Evolutionary conservation across 192 early-diverging fungal genomes (phyloP), one percentile per base, ranked within the genome.

Genomic region (Pecoramyces ruminantium): DNA sequence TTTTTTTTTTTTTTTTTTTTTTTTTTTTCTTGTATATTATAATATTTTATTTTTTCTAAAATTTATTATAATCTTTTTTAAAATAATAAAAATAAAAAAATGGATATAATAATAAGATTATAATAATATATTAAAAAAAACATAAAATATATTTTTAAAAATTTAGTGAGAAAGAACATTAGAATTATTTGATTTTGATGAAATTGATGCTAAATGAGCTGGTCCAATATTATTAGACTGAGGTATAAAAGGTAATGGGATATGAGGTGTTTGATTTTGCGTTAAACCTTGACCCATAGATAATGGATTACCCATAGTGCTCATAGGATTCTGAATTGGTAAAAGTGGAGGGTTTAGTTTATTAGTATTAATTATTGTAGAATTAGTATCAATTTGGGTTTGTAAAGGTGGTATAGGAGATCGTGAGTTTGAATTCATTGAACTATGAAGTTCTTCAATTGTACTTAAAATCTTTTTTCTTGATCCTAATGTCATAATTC

Each of bases 401-500:
- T 25, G 51, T n/a, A 67, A 67, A 21, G 51, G 18, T 67, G 51
- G 51, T 67, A 67, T 67, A 67, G 51, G 51, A 8, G 51, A 67
- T 67, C 51, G 25, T 67, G 51, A 67, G 18, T 67, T 67, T 67
- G 51, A 67, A 67, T 67, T 67, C 51, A 67, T 51, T 17, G 17
- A 17, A 17, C 25, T 17, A 67, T 67, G 51, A 67, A 67, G 51
- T 29, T 80, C 80, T 77, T 80, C 40, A 38, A 90, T 87, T 5
- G 87, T 86, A 29, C 80, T 79, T 38, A 87, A 77, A 40, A 90
- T 85, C 77, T 86, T 89, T 81, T 85, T 86, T 15, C 88, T 83
- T 29, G 86, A 84, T 17, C 88, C 88, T 80, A 90, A 84, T n/a
- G 87, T 82, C 30, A 81, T 86, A 14, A 90, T 86, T 21, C 88